Evolutionary conservation across 495 filamentous ascomycete genomes (phyloP), one percentile per base, ranked within the genome.

Genomic region (Pyronema omphalodes): DNA sequence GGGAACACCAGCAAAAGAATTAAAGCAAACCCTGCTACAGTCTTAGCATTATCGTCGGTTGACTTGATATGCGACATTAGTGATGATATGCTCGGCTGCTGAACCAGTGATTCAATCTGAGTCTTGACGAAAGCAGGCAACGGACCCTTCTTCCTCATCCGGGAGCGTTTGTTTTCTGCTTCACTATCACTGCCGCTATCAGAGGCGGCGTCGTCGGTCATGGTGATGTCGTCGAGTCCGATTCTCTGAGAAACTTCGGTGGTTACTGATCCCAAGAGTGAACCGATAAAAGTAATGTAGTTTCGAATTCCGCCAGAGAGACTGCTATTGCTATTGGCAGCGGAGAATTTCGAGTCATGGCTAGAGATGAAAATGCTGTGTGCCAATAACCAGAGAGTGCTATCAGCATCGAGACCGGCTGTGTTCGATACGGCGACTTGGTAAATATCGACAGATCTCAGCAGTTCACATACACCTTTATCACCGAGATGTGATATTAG

Each of bases 1-100:
- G 88, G 91, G 59, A 99, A 99, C 52, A 86, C 84, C 54, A 83
- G 78, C 6, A 96, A 68, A 7, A 99, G 68, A 11, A 84, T 91
- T 41, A 96, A 71, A 2, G 87, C 84, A 64, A 93, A 96, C 44
- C 79, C 84, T 44, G 93, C 88, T 44, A 95, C 73, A 9, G 83
- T 69, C 56, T 78, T 80, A 0, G 85, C 82, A 52, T 76, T 71
- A 34, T 68, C 61, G 50, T 72, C 66, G 18, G 59, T 49, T 39
- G 60, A 52, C 9, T 63, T 54, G 17, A 58, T 62, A 9, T 23
- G 68, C 51, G 57, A 70, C 67, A 33, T 66, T 49, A 49, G 68
- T 58, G 18, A 71, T 39, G 12, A 55, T 44, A 59, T 54, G 6
- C 48, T 62, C 29, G 58, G 63, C 49, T 86, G 76, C 52, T 85